phyloP scores from a whole-genome alignment of 2,329 filamentous ascomycete genomes.

The Colletotrichum viniferum region DNA sequence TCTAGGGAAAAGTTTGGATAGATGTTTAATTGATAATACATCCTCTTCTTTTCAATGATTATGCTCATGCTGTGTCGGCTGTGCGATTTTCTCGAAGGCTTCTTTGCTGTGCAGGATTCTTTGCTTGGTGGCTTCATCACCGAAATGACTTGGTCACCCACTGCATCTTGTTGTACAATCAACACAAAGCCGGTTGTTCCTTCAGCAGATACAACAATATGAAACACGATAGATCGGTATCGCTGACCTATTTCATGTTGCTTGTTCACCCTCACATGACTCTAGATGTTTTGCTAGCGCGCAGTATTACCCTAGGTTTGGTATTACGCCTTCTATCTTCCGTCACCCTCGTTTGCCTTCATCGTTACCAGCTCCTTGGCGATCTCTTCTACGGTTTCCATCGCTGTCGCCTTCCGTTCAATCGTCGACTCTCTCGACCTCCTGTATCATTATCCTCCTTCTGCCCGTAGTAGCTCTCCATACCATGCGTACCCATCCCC shows the following conservation, averaged over 20 bases:
- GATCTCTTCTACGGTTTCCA: neutral
- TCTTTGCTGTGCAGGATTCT: accelerated
- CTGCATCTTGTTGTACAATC: neutral
- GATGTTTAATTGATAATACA: neutral
- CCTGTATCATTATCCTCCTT: neutral
- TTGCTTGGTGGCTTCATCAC: neutral
- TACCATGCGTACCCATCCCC: neutral
- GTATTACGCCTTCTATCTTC: neutral
- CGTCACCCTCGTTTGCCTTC: neutral
- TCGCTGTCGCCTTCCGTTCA: accelerated
- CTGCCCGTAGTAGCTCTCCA: neutral
- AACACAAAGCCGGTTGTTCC: neutral
- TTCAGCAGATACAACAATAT: too few species aligned
- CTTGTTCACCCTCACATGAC: neutral
- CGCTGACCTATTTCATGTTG: accelerated
- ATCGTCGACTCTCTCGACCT: neutral
- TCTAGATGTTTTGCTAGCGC: neutral
- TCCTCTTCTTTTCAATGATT: neutral
- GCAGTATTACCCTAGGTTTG: neutral
- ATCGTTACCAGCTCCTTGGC: neutral
- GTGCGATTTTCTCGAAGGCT: accelerated
- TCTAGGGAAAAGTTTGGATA: neutral
- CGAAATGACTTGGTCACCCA: neutral
- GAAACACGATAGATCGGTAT: accelerated
- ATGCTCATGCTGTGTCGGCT: accelerated